Base-by-base conservation (phyloP, 2,329 filamentous ascomycete genomes). In the Trichoderma endophyticum region DNA sequence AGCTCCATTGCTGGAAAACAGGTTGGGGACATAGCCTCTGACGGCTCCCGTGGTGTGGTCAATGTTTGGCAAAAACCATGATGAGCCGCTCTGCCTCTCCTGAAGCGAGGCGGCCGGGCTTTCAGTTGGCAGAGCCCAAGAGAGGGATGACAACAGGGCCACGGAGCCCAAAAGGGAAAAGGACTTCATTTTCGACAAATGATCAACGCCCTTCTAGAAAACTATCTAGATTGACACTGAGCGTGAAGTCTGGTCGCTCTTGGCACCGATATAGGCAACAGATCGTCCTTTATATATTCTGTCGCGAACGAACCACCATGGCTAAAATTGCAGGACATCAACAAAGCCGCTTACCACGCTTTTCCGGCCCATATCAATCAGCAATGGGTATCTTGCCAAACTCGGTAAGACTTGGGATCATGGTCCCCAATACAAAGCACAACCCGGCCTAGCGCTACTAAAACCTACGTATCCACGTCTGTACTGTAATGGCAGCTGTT, bases 61-160 rank as follows among this genome's bases (percentile, higher is more conserved):
- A 39, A 75, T 70, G 61, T 75, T 75, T 32, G 73, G 73, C 39
- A 75, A 36, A 26, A 75, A 75, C 74, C 74, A 75, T n/a, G 74
- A 73, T 21, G 74, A 75, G 14, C 56, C 70, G 18, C 69, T 65
- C 61, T 71, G 70, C 9, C 71, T 72, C n/a, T 30, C 28, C 34
- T 69, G 39, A 36, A 72, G 57, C 48, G 62, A 64, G 15, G 43
- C 26, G 21, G 48, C 39, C 9, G n/a, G n/a, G 24, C 57, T 65
- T 18, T 66, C 66, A 32, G 66, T 67, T 11, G 70, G 71, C 18
- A 72, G 48, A 63, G 71, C 64, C 26, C 36, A 63, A 6, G 71
- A 68, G 59, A 69, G 59, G n/a, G 71, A 57, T 30, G 64, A 36
- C 39, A 72, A 36, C n/a, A 68, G 59, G 59, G 64, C 65, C 34